Evolutionary conservation across 306 rosid genomes (phyloP).

Genomic region (Trifolium fragiferum): DNA sequence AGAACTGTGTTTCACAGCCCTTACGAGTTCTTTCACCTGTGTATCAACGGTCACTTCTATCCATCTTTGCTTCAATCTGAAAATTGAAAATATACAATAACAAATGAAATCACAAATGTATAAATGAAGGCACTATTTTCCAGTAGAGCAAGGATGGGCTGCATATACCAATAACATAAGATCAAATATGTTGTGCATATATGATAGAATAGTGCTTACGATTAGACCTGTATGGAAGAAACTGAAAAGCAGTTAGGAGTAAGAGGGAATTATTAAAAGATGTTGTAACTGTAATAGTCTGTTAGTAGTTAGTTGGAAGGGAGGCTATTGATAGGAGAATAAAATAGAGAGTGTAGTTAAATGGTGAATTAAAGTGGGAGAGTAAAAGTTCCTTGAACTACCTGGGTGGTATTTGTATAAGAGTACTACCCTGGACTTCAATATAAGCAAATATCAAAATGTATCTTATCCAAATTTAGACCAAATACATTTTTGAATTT

Average conservation of each 20-base stretch:
- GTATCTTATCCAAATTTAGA: no score
- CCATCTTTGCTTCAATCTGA: conserved; percentile 91
- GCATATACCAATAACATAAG: conserved; percentile 24
- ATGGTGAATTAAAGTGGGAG: background rate
- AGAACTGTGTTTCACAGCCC: conserved; percentile 67
- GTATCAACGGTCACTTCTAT: conserved; percentile 74
- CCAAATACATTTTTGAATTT: no score
- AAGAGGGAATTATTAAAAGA: background rate
- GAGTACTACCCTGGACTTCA: background rate
- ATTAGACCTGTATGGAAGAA: background rate
- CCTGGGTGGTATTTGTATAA: background rate
- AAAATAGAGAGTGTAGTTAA: background rate
- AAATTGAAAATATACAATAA: conserved; percentile 40
- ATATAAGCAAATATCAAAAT: no score
- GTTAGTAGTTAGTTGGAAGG: background rate
- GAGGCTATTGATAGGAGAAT: background rate
- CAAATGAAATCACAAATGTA: conserved; percentile 30
- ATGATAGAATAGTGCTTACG: background rate
- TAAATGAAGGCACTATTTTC: conserved; percentile 11
- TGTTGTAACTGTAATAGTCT: background rate
- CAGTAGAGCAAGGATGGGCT: conserved; percentile 20
- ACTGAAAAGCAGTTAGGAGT: background rate
- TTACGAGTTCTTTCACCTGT: conserved; percentile 85
- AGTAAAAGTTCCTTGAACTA: background rate
- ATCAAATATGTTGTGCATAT: conserved; percentile 7